Evolutionary conservation across 2,329 filamentous ascomycete species (phyloP), one percentile per base, ranked within the genome.

Genomic region (Ambrosiella beaveri): DNA sequence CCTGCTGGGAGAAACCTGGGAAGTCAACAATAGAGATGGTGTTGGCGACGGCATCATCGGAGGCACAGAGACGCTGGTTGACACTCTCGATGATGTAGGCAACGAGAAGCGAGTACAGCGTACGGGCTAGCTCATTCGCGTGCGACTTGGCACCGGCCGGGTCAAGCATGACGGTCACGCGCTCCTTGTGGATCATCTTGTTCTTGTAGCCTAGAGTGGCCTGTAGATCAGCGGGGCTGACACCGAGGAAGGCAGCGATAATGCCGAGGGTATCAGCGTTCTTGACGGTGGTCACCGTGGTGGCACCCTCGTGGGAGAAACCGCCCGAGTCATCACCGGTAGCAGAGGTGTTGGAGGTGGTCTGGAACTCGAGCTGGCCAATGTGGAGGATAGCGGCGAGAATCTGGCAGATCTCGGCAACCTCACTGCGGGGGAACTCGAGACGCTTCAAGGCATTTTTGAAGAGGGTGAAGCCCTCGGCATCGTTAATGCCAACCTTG

Each of bases 101-200:
- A 12, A 97, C 91, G 6, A 98, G 76, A 7, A 98, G 81, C 4
- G 90, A 91, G 72, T 98, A 98, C 0, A 98, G 74, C 0, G 91
- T 96, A 56, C 91, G 80, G 3, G 93, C 90, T 54, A 98, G 79
- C 70, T 97, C 93, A 66, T 97, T 90, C 13, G 93, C 93, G 64
- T 96, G 96, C 44, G 82, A 84, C 55, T 89, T 84, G 51, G 93
- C 93, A 44, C 93, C 93, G 59, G 82, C 83, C 6, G 91, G 88
- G 66, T 98, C 93, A 39, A 98, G 79, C 90, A 98, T 95, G 63
- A 98, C 87, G 0, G 93, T 98, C n/a, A 98, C 93, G 57, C 93
- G 85, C 74, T 98, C 93, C 62, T 89, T 86, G 67, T 94, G 87
- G 59, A 98, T 84, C 64, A 93, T 96, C 75, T 95, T 96, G 17